Evolutionary conservation across 2,329 filamentous ascomycete species (phyloP).

Genomic region (Fusarium pseudocircinatum): DNA sequence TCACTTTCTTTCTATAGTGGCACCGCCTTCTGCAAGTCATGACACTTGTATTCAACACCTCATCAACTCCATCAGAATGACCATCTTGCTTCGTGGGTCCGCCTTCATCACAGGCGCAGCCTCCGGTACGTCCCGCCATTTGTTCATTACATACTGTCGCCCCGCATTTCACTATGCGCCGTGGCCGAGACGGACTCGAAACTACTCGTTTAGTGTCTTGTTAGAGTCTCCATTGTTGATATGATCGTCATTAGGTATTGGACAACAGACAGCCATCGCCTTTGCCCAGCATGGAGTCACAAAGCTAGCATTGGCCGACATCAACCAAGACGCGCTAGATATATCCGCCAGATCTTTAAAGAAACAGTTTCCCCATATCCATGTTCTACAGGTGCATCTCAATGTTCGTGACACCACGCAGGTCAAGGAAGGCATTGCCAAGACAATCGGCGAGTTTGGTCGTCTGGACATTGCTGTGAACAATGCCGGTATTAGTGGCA

Average conservation of each 20-base stretch:
- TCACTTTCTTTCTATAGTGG: background rate
- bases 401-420: slow-evolving; percentile 57
- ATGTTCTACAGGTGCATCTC: slow-evolving; percentile 52
- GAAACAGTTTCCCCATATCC: slow-evolving; percentile 50
- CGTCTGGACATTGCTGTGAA: slow-evolving; percentile 66
- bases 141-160: background rate
- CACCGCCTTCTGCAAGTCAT: background rate
- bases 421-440: slow-evolving; percentile 55
- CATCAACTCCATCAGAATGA: slow-evolving; percentile 43
- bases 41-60: background rate
- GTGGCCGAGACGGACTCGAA: background rate
- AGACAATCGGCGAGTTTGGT: slow-evolving; percentile 57
- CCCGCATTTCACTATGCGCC: slow-evolving; percentile 1
- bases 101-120: slow-evolving; percentile 60
- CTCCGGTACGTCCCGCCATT: slow-evolving; percentile 50
- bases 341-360: slow-evolving; percentile 48
- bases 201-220: background rate
- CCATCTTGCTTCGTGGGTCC: slow-evolving; percentile 54
- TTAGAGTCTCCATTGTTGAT: background rate
- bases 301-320: slow-evolving; percentile 58
- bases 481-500: slow-evolving; percentile 61
- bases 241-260: slow-evolving; percentile 54
- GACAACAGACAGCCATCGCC: slow-evolving; percentile 56
- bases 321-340: slow-evolving; percentile 50
- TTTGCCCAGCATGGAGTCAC: slow-evolving; percentile 60